Evolutionary conservation across 2,329 filamentous ascomycete genomes (phyloP).

Genomic region (Aspergillus quadricinctus): DNA sequence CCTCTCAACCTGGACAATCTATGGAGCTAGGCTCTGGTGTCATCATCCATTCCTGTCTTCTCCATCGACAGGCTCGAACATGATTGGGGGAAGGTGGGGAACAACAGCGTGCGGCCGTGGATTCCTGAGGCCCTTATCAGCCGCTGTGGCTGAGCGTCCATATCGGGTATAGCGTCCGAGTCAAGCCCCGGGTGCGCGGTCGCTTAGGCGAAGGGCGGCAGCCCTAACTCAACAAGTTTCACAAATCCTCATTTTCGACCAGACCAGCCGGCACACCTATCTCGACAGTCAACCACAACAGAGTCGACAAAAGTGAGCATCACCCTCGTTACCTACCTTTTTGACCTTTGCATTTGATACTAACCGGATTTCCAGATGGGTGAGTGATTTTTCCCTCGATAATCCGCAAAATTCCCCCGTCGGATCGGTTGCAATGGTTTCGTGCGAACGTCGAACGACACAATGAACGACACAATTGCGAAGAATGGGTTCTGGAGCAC

Average conservation of each 20-base stretch:
- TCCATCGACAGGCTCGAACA: neutral
- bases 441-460: conserved; percentile 25
- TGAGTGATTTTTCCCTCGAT: conserved; percentile 45
- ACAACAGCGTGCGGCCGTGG: conserved; percentile 1
- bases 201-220: conserved; percentile 44
- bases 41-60: neutral
- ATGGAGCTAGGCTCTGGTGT: neutral
- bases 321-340: conserved; percentile 12
- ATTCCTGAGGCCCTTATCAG: conserved; percentile 4
- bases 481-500: conserved; percentile 1
- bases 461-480: conserved; percentile 14
- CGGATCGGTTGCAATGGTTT: conserved; percentile 26
- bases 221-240: conserved; percentile 41
- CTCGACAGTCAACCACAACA: conserved; percentile 44
- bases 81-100: conserved; percentile 11
- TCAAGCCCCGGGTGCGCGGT: conserved; percentile 22
- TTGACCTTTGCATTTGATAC: conserved; percentile 17
- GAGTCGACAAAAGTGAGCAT: conserved; percentile 50
- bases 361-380: conserved; percentile 52
- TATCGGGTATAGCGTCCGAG: conserved; percentile 25
- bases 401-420: conserved; percentile 20
- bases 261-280: conserved; percentile 34
- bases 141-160: conserved; percentile 8
- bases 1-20: neutral
- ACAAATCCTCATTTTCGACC: conserved; percentile 40